Base-by-base conservation (phyloP, 495 filamentous ascomycete genomes). In the Aspergillus nanangensis region DNA sequence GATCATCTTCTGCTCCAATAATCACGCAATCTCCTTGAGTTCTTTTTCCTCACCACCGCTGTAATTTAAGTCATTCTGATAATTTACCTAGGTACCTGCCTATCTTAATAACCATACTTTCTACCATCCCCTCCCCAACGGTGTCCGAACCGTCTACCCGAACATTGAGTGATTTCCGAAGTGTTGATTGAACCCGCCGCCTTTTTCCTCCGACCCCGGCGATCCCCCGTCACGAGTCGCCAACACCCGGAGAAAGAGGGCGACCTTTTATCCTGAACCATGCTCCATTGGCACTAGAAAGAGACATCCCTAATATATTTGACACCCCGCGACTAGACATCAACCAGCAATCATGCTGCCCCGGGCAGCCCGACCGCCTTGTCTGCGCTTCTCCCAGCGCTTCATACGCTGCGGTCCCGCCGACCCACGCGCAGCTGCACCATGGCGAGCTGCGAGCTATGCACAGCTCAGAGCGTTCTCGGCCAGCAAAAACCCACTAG, bases 151-250 rank as follows among this genome's bases (percentile, higher is more conserved):
- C n/a, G n/a, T n/a, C n/a, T n/a, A n/a, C n/a, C n/a, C n/a, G n/a
- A n/a, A n/a, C n/a, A n/a, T n/a, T n/a, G n/a, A n/a, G n/a, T n/a
- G n/a, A n/a, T n/a, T n/a, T n/a, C n/a, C n/a, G n/a, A n/a, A n/a
- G n/a, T n/a, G n/a, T n/a, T n/a, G n/a, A n/a, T n/a, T n/a, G n/a
- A 25, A 14, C 39, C 24, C 27, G 22, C 50, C 35, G 44, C 41
- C 46, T 1, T 57, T 62, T 68, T 62, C 44, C 65, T 68, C 65
- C 67, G 67, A 70, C 63, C 57, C 60, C 65, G 67, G 65, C 67
- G 60, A 45, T 57, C 53, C 56, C 49, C 60, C 15, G 48, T 48
- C 47, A 33, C 45, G 23, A 45, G 37, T n/a, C 29, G 29, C 32
- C 36, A 53, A 39, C 27, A 35, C 23, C n/a, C 45, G 19, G 27